Conservation (phyloP, 768 basidiomycete species). For the Tulasnella sp. region DNA sequence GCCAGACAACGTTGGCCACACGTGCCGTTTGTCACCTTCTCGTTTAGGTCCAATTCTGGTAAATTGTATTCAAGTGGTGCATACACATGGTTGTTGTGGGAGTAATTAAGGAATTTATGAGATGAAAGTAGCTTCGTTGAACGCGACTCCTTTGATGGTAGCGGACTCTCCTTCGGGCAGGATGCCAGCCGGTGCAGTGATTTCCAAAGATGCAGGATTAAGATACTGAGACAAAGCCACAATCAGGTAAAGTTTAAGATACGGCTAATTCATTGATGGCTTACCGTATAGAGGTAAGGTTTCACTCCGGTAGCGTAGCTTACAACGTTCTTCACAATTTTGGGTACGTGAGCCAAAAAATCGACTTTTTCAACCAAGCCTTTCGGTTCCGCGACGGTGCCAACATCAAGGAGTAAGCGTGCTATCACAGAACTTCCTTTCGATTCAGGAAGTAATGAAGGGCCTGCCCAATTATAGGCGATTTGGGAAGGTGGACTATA, state of each 20-base stretch:
- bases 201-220: slow-evolving; percentile 39
- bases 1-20: too few species aligned
- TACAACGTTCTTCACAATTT: slow-evolving; percentile 81
- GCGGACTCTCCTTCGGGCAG: slow-evolving; percentile 27
- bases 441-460: slow-evolving; percentile 41
- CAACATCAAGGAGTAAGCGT: slow-evolving; percentile 43
- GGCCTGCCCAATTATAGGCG: slow-evolving; percentile 64
- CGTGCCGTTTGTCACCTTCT: too few species aligned
- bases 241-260: not conserved
- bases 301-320: slow-evolving; percentile 89
- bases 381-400: slow-evolving; percentile 41
- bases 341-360: slow-evolving; percentile 87
- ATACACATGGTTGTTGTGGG: too few species aligned
- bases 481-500: slow-evolving; percentile 63
- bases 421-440: slow-evolving; percentile 46
- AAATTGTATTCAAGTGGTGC: too few species aligned
- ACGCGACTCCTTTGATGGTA: slow-evolving; percentile 53
- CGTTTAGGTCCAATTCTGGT: too few species aligned
- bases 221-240: slow-evolving; percentile 33
- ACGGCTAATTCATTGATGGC: slow-evolving; percentile 20
- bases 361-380: slow-evolving; percentile 90
- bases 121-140: slow-evolving; percentile 85
- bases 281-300: slow-evolving; percentile 86
- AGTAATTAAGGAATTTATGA: slow-evolving; percentile 30
- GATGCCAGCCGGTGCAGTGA: slow-evolving; percentile 33